Percentiles rank a stretch among this genome's conserved stretches.
Evolutionary conservation across 2,329 filamentous ascomycete species (phyloP).

Genomic region (Calonectria henricotiae): DNA sequence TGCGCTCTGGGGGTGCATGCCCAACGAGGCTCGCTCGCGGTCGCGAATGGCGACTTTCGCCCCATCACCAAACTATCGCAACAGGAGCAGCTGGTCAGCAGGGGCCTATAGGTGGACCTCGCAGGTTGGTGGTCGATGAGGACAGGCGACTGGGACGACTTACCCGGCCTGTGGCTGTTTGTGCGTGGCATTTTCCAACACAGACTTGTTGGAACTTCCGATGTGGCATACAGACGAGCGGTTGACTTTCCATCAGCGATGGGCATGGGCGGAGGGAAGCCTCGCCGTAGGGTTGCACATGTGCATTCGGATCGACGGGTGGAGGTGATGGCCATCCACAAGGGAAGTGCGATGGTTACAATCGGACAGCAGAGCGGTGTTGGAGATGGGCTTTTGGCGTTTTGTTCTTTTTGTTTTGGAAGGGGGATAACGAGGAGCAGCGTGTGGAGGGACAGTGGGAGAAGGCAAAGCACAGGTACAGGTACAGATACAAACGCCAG

Average conservation of each 20-base stretch:
- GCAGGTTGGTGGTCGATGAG: background rate
- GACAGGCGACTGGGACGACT: conserved; percentile 38
- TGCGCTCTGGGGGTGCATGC: conserved; percentile 45
- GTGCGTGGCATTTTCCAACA: conserved; percentile 59
- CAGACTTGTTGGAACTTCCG: conserved; percentile 51
- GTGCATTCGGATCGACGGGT: conserved; percentile 40
- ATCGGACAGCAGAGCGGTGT: conserved; percentile 13
- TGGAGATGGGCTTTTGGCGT: background rate
- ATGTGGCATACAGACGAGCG: conserved; percentile 32
- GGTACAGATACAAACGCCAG: conserved; percentile 10
- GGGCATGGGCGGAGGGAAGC: conserved; percentile 44
- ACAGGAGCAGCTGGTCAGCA: conserved; percentile 34
- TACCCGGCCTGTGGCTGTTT: conserved; percentile 60
- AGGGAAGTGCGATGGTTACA: conserved; percentile 29
- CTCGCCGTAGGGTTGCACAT: conserved; percentile 43
- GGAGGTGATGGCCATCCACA: conserved; percentile 32
- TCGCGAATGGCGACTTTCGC: conserved; percentile 56
- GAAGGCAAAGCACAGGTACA: conserved; percentile 21
- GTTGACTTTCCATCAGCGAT: conserved; percentile 51
- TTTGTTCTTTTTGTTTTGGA: background rate
- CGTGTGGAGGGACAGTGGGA: background rate
- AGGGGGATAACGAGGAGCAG: background rate
- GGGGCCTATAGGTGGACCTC: background rate
- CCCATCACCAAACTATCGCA: conserved; percentile 58
- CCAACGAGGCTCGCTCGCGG: conserved; percentile 55